Evolutionary conservation across 805 yeast species (phyloP).

Genomic region (Candida peoriensis): DNA sequence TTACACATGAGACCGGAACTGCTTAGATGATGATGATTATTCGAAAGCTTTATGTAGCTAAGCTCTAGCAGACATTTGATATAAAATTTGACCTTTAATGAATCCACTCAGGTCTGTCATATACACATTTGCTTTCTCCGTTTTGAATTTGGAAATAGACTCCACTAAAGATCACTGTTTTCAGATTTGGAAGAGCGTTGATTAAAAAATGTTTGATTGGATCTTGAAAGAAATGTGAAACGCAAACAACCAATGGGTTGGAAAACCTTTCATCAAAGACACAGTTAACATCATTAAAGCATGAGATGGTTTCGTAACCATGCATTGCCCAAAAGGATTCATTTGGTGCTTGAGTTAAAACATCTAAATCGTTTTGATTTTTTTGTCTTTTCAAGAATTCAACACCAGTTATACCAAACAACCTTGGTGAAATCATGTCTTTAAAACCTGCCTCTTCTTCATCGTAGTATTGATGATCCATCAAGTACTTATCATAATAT

Average conservation of each 20-base stretch:
- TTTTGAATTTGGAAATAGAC: not conserved
- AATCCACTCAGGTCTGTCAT: not conserved
- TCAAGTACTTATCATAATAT: conserved; percentile 52
- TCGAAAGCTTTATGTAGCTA: too few relatives aligned
- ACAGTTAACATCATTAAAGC: conserved; percentile 35
- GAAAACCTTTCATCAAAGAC: conserved; percentile 40
- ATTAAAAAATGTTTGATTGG: not conserved
- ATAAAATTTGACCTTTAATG: too few relatives aligned
- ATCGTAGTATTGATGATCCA: conserved; percentile 60
- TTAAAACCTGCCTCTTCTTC: conserved; percentile 39
- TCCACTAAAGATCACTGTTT: not conserved
- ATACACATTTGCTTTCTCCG: not conserved
- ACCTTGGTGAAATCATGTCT: conserved; percentile 56
- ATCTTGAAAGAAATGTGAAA: conserved; percentile 40
- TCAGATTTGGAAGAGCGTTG: not conserved
- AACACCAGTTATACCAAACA: conserved; percentile 49
- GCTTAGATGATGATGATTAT: too few relatives aligned
- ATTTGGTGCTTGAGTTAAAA: conserved; percentile 28
- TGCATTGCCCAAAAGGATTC: conserved; percentile 44
- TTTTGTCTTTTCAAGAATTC: conserved; percentile 33
- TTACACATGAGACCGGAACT: too few relatives aligned
- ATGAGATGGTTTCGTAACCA: conserved; percentile 36
- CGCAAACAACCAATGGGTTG: conserved; percentile 33
- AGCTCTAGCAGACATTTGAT: too few relatives aligned
- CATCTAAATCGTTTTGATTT: conserved; percentile 27